Base-by-base conservation (phyloP, 1,284 basidiomycete species). In the Melampsora americana region DNA sequence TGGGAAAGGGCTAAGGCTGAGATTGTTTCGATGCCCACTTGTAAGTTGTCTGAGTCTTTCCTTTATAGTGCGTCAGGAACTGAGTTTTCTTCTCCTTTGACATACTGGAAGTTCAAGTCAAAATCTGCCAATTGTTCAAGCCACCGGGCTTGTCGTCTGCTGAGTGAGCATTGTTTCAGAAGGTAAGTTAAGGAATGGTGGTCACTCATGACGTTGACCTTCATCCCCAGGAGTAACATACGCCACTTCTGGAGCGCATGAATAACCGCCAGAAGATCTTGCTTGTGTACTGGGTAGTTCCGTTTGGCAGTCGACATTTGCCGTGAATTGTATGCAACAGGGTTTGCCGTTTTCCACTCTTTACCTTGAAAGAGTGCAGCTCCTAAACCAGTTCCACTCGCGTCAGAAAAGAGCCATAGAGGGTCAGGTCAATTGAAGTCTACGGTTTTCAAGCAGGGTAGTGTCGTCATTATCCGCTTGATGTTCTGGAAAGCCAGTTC, bases 401-500 rank as follows among this genome's bases (percentile, higher is more conserved):
- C 61, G 46, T 76, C 71, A 12, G 77, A 74, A 61, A 72, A 72
- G 16, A 78, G 44, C 67, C 56, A 70, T 30, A 76, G 67, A 4
- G 30, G 53, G n/a, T 77, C 83, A 0, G 79, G 62, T 5, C 79
- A 79, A 0, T 79, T 74, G 28, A 83, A 77, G 0, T 83, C 73
- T 59, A 83, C 69, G 84, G 79, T 32, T 83, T 83, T 0, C 79
- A 80, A 0, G 83, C 84, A 12, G 83, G 78, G 77, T 81, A 82
- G 2, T 81, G 80, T 0, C 67, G 60, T 48, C 77, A 78, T 0
- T 71, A 69, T 0, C 83, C 12, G 0, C 68, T 86, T 86, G 53
- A 87, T 84, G 0, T 77, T 78, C 0, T 85, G 78, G 65, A 87
- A 78, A 0, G 59, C 66, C n/a, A 6, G 0, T 11, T 78, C 66